These are phyloP conservation scores for Colletotrichum zoysiae DNA, from an alignment of 2,329 filamentous ascomycete genomes.

Conservation along the genomic window DNA sequence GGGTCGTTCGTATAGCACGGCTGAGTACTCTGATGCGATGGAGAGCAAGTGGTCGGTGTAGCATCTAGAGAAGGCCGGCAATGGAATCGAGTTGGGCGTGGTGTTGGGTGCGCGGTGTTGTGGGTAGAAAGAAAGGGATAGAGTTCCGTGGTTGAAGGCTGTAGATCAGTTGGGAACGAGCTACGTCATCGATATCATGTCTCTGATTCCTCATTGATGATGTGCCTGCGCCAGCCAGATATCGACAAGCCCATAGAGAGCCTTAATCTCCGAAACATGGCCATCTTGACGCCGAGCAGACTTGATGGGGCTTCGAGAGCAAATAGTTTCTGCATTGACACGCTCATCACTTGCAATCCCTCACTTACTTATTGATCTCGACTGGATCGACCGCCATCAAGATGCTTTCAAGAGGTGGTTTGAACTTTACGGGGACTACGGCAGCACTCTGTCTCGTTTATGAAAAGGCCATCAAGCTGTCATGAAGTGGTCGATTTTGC, in stretches of 20 bases:
- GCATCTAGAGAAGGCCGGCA: neutral
- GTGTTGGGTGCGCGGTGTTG: neutral
- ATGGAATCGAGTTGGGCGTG: neutral
- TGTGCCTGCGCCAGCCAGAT: neutral
- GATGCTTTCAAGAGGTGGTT: no score
- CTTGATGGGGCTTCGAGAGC: no score
- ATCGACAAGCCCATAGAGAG: no score
- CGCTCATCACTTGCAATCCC: no score
- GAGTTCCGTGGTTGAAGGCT: slow-evolving; percentile 4
- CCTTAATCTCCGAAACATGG: neutral
- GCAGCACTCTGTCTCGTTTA: no score
- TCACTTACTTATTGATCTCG: no score
- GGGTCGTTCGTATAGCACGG: neutral
- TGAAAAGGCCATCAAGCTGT: no score
- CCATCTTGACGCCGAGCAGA: no score
- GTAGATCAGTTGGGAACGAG: slow-evolving; percentile 3
- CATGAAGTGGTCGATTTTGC: slow-evolving; percentile 11
- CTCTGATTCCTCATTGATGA: neutral
- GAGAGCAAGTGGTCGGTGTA: neutral
- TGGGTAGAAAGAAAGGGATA: neutral
- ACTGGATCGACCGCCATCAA: no score
- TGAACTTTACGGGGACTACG: no score
- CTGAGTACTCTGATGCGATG: neutral
- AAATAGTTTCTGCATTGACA: no score
- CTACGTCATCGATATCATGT: slow-evolving; percentile 39